A percentile compares a stretch with the other conserved stretches of the same genome.
Evolutionary conservation across 78 protist species (phyloP).

Genomic region (Dictyostelium discoideum): DNA sequence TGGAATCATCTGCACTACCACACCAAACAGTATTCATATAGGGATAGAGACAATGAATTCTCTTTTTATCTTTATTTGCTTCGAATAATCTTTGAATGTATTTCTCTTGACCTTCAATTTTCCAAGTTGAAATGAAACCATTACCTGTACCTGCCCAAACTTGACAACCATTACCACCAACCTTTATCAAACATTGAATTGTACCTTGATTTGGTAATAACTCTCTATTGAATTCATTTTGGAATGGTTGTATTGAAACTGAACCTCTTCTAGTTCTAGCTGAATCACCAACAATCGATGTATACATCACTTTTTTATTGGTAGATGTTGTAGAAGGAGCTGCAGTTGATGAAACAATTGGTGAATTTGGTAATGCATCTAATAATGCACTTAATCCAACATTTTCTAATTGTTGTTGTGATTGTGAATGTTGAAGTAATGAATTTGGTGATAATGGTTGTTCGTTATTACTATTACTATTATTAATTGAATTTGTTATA

Average conservation of each 20-base stretch:
- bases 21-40: constrained; percentile 71
- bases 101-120: constrained; percentile 46
- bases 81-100: constrained; percentile 6
- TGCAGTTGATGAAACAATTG: background rate
- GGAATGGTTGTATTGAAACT: constrained; percentile 57
- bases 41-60: constrained; percentile 63
- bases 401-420: background rate
- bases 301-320: constrained; percentile 2
- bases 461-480: background rate
- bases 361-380: constrained; percentile 18
- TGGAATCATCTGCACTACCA: constrained; percentile 63
- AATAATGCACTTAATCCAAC: background rate
- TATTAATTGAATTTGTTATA: background rate
- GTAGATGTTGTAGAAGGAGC: background rate
- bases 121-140: constrained; percentile 37
- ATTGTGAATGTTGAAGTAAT: background rate
- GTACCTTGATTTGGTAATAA: constrained; percentile 48
- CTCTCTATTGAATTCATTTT: constrained; percentile 46
- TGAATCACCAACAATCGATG: background rate
- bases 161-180: background rate
- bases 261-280: constrained; percentile 37
- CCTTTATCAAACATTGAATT: constrained; percentile 43
- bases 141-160: constrained; percentile 63
- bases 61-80: constrained; percentile 28
- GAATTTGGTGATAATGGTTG: background rate